Evolutionary conservation across 148 eudicot species (phyloP), one percentile per base, ranked within the genome.

Genomic region (Silene latifolia): DNA sequence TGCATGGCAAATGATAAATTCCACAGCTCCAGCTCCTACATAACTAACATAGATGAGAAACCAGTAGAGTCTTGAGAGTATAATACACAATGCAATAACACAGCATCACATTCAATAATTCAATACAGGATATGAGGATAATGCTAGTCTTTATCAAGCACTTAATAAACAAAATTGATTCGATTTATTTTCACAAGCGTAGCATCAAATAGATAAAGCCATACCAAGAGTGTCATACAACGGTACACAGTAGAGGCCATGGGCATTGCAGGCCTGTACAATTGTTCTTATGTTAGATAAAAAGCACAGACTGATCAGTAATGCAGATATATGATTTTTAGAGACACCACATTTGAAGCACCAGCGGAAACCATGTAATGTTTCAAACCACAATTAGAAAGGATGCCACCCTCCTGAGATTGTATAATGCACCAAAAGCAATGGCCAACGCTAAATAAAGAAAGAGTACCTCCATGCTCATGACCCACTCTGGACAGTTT

Each of bases 261-360:
- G 96, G 80, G 99, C 99, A 85, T 95, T 95, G 83, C 99, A 95
- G 14, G 99, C 99, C 99, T 95, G 94, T 83, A 82, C 29, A 83
- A 71, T 75, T 74, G 60, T 27, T 64, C 47, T 57, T 18, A 18
- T 63, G 15, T 53, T 32, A 71, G 63, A 73, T 46, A 44, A 25
- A 39, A 68, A 63, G 69, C 39, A 68, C 42, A 63, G 29, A 62
- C 21, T 47, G 15, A 14, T 35, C 7, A 13, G 51, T 8, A 62
- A 63, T 53, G 20, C 13, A 71, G 68, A 56, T n/a, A 17, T 17
- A 7, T 19, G 5, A 3, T 35, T 32, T 32, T 32, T 32, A 3
- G 29, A n/a, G n/a, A n/a, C n/a, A n/a, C n/a, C n/a, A n/a, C n/a
- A 0, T 32, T 15, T 24, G 29, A 67, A 39, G 3, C 21, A 51